phyloP scores from a whole-genome alignment of 208 protist genomes.

The Leishmania aethiopica region DNA sequence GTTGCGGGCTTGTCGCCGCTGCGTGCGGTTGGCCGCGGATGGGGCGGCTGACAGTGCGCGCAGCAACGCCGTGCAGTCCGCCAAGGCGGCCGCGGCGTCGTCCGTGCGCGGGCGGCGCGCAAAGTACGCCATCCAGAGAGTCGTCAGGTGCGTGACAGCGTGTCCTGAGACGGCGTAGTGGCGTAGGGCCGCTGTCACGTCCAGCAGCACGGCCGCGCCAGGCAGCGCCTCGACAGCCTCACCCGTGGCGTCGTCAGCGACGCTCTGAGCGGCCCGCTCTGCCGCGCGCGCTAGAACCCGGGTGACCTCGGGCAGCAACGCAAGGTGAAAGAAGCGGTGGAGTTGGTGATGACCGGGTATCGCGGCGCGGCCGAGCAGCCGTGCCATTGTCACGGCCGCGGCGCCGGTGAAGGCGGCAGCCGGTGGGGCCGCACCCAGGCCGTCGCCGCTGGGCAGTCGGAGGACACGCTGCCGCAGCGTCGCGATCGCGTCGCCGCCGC shows the following conservation, averaged over 20 bases:
- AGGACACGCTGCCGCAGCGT: constrained; percentile 22
- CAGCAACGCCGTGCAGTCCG: constrained; percentile 17
- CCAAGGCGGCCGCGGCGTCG: constrained; percentile 4
- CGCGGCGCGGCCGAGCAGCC: constrained; percentile 54
- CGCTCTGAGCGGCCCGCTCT: background rate
- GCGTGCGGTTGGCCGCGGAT: constrained; percentile 7
- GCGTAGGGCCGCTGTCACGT: constrained; percentile 48
- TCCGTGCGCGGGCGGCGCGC: background rate
- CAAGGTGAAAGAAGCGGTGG: constrained; percentile 66
- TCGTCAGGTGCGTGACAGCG: constrained; percentile 51
- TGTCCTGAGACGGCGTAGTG: constrained; percentile 72
- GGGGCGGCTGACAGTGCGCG: constrained; percentile 20
- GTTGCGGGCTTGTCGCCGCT: constrained; percentile 19
- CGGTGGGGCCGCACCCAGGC: background rate
- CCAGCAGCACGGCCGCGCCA: constrained; percentile 29
- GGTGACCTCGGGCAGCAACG: constrained; percentile 62
- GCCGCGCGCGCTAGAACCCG: constrained; percentile 27
- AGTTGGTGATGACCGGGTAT: constrained; percentile 70
- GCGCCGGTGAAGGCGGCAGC: constrained; percentile 25
- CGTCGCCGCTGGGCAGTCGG: constrained; percentile 5
- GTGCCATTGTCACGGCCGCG: constrained; percentile 45
- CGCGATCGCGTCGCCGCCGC: constrained; percentile 12
- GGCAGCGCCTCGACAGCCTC: constrained; percentile 6
- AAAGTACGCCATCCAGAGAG: constrained; percentile 52
- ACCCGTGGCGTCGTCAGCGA: background rate